Evolutionary conservation across 768 basidiomycete species (phyloP), one percentile per base, ranked within the genome.

Genomic region (Lactarius tabidus): DNA sequence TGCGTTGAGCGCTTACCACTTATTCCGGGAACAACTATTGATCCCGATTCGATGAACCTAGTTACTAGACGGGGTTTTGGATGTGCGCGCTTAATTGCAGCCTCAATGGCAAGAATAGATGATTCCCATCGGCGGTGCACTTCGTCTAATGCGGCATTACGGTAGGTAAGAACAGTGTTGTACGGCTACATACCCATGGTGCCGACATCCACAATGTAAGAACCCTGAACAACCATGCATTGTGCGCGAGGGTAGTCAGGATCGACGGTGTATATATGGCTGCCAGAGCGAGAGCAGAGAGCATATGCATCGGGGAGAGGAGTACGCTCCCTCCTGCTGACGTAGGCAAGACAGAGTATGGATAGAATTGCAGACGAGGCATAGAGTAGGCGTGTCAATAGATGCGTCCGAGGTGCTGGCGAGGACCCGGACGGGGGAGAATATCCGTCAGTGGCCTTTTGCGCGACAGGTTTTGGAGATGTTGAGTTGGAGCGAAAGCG

Each of bases 21-120:
- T 62, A 92, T 72, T 1, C 90, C 90, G 15, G 90, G 91, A 53
- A 91, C 81, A 52, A 90, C 75, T 60, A 88, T 83, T 51, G 88
- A 81, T 17, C 82, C 85, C 45, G 79, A 72, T 56, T 79, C 75
- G 64, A 87, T 79, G 74, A 79, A 84, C 57, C 79, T 83, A 62
- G 85, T 75, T 60, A 74, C 70, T 51, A 81, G 67, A 71, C 71
- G 70, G 68, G 71, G 64, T 61, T 67, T 60, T 39, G 73, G 65
- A 51, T 67, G 63, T 26, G 68, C 58, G 66, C 64, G 69, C 68
- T 53, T 64, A 68, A 63, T 71, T 62, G 64, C 39, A 69, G 64
- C 60, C 35, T 66, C 63, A 43, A 55, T 60, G 48, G 56, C 66
- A 45, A 70, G 72, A 66, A 67, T 69, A 62, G 67, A 63, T 69